A percentile compares a stretch with the other conserved stretches of the same genome.
These are phyloP conservation scores for Zoysia japonica DNA, from an alignment of 176 grass and related monocot species.

Conservation along the genomic window DNA sequence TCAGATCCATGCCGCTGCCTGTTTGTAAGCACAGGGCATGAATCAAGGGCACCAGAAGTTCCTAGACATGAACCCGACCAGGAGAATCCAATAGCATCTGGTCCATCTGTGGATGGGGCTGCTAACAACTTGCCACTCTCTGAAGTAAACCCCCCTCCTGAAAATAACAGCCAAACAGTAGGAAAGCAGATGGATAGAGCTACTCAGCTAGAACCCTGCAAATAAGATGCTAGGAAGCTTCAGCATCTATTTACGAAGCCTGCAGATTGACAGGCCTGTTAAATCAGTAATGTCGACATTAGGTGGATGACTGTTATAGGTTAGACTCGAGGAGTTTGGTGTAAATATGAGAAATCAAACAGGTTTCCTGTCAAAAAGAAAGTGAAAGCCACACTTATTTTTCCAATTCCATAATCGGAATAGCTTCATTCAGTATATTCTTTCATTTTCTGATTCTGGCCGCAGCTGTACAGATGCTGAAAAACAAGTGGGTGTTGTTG, in stretches of 20 bases:
- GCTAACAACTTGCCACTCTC: constrained; percentile 28
- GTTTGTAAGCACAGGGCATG: constrained; percentile 44
- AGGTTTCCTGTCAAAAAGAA: constrained; percentile 25
- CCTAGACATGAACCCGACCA: constrained; percentile 54
- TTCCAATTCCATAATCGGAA: not conserved
- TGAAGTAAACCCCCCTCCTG: constrained; percentile 33
- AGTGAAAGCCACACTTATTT: not conserved
- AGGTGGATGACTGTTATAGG: constrained; percentile 27
- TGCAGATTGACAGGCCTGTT: constrained; percentile 22
- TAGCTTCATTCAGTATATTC: not conserved
- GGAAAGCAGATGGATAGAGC: constrained; percentile 50
- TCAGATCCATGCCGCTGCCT: constrained; percentile 52
- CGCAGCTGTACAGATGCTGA: not conserved
- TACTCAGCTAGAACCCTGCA: constrained; percentile 34
- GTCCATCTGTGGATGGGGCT: constrained; percentile 38
- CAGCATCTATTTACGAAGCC: not conserved
- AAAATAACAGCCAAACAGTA: constrained; percentile 42
- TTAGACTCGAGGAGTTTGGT: constrained; percentile 32
- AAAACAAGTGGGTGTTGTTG: not conserved
- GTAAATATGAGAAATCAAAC: constrained; percentile 48
- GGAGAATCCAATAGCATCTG: constrained; percentile 36
- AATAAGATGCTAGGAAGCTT: constrained; percentile 37
- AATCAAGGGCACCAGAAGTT: constrained; percentile 41
- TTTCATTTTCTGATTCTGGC: not conserved
- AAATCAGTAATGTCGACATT: constrained; percentile 1